A percentile compares a stretch with the other conserved stretches of the same genome.
These are phyloP conservation scores for Cucumis hystrix DNA, from an alignment of 306 rosid genomes.

Conservation along the genomic window DNA sequence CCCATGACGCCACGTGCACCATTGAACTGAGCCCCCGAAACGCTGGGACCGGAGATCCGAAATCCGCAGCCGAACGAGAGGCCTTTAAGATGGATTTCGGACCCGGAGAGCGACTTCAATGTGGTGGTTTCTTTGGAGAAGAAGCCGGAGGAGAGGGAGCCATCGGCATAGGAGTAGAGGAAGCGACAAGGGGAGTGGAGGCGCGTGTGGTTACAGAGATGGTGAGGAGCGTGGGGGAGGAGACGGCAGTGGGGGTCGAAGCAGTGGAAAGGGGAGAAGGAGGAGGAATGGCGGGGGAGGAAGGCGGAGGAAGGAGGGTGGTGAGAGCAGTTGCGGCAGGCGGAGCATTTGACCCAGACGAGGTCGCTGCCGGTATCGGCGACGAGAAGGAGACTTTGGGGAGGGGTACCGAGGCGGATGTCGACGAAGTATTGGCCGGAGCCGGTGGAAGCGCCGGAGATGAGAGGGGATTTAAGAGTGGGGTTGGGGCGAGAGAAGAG, in stretches of 20 bases:
- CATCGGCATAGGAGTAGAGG: conserved; percentile 55
- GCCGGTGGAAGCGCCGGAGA: conserved; percentile 61
- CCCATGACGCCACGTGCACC: conserved; percentile 80
- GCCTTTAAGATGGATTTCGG: not conserved
- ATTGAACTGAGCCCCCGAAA: conserved; percentile 37
- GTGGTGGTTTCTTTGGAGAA: conserved; percentile 48
- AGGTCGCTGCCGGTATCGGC: conserved; percentile 76
- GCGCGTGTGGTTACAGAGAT: conserved; percentile 28
- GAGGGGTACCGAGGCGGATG: conserved; percentile 54
- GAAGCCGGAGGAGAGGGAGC: conserved; percentile 43
- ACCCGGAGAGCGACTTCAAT: conserved; percentile 27
- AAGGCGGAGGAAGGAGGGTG: conserved; percentile 30
- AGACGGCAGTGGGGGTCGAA: conserved; percentile 36
- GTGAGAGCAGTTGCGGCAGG: conserved; percentile 33
- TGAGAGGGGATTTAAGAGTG: conserved; percentile 22
- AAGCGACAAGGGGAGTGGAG: conserved; percentile 54
- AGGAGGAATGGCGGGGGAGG: conserved; percentile 46
- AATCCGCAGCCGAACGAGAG: conserved; percentile 55
- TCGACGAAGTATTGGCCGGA: conserved; percentile 66
- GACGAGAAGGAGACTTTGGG: conserved; percentile 53
- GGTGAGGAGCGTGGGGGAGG: conserved; percentile 29
- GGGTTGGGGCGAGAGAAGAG: conserved; percentile 17
- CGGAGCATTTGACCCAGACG: conserved; percentile 66
- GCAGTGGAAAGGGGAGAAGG: conserved; percentile 55
- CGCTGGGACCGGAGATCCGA: conserved; percentile 42